Percentiles rank a stretch among this genome's conserved stretches.
Evolutionary conservation across 805 yeast genomes (phyloP).

Genomic region (Ascoidea asiatica): DNA sequence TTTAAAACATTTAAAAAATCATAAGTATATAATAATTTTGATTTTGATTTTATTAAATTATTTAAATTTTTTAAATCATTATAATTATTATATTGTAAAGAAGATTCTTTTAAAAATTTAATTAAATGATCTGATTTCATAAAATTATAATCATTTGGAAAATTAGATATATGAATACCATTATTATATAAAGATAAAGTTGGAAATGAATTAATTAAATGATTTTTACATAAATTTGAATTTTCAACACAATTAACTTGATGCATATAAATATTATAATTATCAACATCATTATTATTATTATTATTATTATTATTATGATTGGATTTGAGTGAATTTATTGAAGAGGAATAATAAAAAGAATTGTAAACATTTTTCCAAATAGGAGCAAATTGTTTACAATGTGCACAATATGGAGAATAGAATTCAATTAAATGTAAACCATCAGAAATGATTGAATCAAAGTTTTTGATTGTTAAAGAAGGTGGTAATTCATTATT

Average conservation of each 20-base stretch:
- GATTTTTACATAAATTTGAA: conserved; percentile 73
- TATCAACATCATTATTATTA: too few relatives aligned
- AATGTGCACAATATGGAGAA: conserved; percentile 84
- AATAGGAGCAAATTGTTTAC: conserved; percentile 62
- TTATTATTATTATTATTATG: too few relatives aligned
- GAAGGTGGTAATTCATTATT: conserved; percentile 41
- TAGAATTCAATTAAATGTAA: conserved; percentile 74
- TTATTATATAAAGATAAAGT: conserved; percentile 44
- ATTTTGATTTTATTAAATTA: conserved; percentile 30
- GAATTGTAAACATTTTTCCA: conserved; percentile 59
- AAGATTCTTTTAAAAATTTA: conserved; percentile 41
- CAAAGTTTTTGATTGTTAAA: conserved; percentile 37
- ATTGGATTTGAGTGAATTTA: too few relatives aligned
- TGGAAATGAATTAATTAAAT: conserved; percentile 58
- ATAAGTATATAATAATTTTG: conserved; percentile 24
- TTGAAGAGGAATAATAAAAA: conserved; percentile 30
- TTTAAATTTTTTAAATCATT: conserved; percentile 22
- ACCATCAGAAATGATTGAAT: conserved; percentile 31
- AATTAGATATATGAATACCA: conserved; percentile 26
- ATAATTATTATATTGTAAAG: conserved; percentile 27
- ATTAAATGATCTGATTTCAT: conserved; percentile 36
- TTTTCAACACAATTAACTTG: conserved; percentile 79
- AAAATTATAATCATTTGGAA: conserved; percentile 30
- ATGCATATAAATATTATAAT: conserved; percentile 37
- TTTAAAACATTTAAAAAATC: conserved; percentile 34